phyloP scores from a whole-genome alignment of 1,284 basidiomycete genomes.

The Ganoderma sinense region DNA sequence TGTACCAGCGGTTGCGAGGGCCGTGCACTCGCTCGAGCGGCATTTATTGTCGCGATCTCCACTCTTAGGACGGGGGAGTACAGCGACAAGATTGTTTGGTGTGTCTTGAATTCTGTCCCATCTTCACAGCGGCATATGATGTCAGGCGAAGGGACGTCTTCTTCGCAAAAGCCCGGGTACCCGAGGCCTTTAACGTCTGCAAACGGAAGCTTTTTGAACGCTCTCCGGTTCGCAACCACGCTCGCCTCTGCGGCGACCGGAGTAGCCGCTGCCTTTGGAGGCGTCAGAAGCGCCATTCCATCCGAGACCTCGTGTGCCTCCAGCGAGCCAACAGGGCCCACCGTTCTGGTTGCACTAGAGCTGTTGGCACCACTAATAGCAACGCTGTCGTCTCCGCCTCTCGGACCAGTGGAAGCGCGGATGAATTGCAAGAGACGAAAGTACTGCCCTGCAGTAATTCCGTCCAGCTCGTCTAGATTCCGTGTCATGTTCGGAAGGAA shows the following conservation, averaged over 20 bases:
- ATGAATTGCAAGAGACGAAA: constrained; percentile 26
- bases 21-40: not conserved
- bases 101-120: constrained; percentile 17
- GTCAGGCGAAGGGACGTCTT: constrained; percentile 5
- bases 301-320: too few relatives aligned
- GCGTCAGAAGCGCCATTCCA: not conserved
- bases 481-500: not conserved
- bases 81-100: constrained; percentile 16
- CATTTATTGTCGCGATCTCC: not conserved
- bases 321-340: too few relatives aligned
- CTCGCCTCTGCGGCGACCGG: not conserved
- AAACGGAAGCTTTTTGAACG: not conserved
- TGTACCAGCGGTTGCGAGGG: not conserved
- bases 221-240: not conserved
- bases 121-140: constrained; percentile 34
- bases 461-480: not conserved
- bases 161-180: not conserved
- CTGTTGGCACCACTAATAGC: too few relatives aligned
- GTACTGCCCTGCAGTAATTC: constrained; percentile 25
- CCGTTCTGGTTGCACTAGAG: too few relatives aligned
- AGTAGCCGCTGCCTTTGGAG: not conserved
- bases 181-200: not conserved
- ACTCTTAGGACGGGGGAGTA: not conserved
- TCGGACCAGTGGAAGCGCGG: too few relatives aligned
- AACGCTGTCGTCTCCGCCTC: too few relatives aligned